Percentiles rank a stretch among this genome's conserved stretches.
Evolutionary conservation across 805 yeast genomes (phyloP).

Genomic region (Kazachstania kunashirensis): DNA sequence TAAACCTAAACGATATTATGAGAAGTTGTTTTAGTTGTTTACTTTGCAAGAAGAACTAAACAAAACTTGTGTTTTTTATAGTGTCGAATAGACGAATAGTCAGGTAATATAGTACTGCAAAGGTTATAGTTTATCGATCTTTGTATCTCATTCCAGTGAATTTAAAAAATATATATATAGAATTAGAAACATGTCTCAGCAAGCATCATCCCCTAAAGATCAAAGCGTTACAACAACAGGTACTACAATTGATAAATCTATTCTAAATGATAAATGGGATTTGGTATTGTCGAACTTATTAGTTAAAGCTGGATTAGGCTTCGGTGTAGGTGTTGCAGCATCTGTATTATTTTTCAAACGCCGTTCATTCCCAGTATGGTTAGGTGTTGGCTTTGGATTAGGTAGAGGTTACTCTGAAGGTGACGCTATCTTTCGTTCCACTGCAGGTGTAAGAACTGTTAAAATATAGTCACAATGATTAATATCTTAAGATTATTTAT

Average conservation of each 20-base stretch:
- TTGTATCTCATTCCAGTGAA: no score
- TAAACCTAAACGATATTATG: no score
- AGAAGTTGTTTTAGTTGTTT: no score
- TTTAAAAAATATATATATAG: not conserved
- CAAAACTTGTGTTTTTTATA: no score
- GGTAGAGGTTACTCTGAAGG: slow-evolving; percentile 99
- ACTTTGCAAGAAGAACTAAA: no score
- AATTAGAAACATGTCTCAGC: slow-evolving; percentile 15
- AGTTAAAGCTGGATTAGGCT: slow-evolving; percentile 91
- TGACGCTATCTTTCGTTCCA: slow-evolving; percentile 86
- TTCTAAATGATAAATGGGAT: slow-evolving; percentile 80
- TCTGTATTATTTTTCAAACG: slow-evolving; percentile 85
- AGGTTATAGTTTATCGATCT: no score
- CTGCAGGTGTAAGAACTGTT: slow-evolving; percentile 66
- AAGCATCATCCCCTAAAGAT: slow-evolving; percentile 4
- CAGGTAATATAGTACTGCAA: no score
- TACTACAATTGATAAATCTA: slow-evolving; percentile 40
- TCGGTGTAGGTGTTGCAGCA: slow-evolving; percentile 91
- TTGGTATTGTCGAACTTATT: slow-evolving; percentile 87
- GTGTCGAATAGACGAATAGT: no score
- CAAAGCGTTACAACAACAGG: not conserved
- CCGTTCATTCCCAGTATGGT: slow-evolving; percentile 96
- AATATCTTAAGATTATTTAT: no score
- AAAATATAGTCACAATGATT: slow-evolving; percentile 46
- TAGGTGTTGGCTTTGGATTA: slow-evolving; percentile 93